Evolutionary conservation across 148 eudicot genomes (phyloP), one percentile per base, ranked within the genome.

Genomic region (Fagopyrum tataricum): DNA sequence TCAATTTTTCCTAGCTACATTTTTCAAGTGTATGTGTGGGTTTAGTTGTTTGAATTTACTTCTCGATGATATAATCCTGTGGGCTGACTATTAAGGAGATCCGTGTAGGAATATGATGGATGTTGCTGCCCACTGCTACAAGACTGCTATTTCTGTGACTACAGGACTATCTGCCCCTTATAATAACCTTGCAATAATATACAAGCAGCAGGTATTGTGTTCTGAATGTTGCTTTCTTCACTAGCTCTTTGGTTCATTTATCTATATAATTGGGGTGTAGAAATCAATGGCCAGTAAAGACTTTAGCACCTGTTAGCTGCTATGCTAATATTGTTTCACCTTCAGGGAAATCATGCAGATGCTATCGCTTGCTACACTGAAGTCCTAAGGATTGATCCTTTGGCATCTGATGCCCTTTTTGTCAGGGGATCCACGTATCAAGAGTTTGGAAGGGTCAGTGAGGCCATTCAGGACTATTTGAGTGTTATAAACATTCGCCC

Each of bases 81-180:
- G 48, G 31, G 46, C 26, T 51, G 74, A 72, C 51, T 70, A 7
- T 6, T 72, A 20, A 74, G 83, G 51, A 46, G 78, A 52, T 83
- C 59, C 59, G 46, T 82, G 74, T 78, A 95, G 99, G 96, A 91
- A 95, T 81, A 90, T 91, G 92, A 86, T 79, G 84, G 85, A 81
- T 82, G 86, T 85, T 79, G 99, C 99, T 73, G 92, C 92, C 24
- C 96, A 90, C 71, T 95, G 81, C 78, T 95, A 95, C 26, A 90
- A 87, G 84, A 93, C 94, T 44, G 92, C 99, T 8, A 83, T 95
- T 73, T 39, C 85, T 80, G 96, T 95, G 52, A 95, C 99, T 44
- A 88, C 96, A 5, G 98, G 96, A 74, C 83, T 95, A 4, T 95
- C 99, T 81, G 97, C 97, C 42, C 99, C 99, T 75, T 95, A 88